Percentiles rank a stretch among this genome's conserved stretches.
These are phyloP conservation scores for Dentipellis fragilis DNA, from an alignment of 768 basidiomycete genomes.

Conservation along the genomic window DNA sequence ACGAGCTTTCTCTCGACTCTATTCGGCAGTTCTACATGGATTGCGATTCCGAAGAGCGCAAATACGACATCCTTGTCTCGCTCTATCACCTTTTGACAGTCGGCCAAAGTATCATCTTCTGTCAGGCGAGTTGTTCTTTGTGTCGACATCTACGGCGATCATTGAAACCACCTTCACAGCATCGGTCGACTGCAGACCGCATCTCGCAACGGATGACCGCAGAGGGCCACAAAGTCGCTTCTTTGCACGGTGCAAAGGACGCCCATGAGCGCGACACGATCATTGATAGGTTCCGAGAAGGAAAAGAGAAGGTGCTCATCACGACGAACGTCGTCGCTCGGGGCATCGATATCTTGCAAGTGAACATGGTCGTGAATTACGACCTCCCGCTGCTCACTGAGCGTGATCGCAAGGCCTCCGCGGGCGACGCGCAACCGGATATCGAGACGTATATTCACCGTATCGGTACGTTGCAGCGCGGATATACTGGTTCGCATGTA, in stretches of 20 bases:
- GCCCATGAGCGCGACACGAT: constrained; percentile 81
- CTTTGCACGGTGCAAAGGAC: constrained; percentile 91
- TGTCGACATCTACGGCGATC: neutral
- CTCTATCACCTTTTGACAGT: constrained; percentile 88
- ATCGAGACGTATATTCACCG: constrained; percentile 97
- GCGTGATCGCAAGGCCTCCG: constrained; percentile 32
- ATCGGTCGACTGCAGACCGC: constrained; percentile 85
- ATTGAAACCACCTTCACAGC: constrained; percentile 22
- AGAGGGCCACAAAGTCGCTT: constrained; percentile 94
- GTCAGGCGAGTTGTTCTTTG: constrained; percentile 31
- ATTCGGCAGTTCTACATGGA: constrained; percentile 99
- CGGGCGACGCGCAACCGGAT: constrained; percentile 59
- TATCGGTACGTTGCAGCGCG: constrained; percentile 58
- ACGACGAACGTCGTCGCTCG: constrained; percentile 98
- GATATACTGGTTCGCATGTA: too few relatives aligned
- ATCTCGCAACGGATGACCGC: constrained; percentile 84
- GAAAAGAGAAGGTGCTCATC: constrained; percentile 93
- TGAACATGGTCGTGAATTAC: constrained; percentile 99
- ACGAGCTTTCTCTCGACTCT: constrained; percentile 87
- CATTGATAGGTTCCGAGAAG: constrained; percentile 93
- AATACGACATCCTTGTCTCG: constrained; percentile 90
- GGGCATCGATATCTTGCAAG: constrained; percentile 96
- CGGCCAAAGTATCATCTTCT: constrained; percentile 98
- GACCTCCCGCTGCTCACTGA: constrained; percentile 85
- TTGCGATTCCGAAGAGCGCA: constrained; percentile 81